phyloP scores from a whole-genome alignment of 192 early-diverging fungal species.

The Podila horticola region DNA sequence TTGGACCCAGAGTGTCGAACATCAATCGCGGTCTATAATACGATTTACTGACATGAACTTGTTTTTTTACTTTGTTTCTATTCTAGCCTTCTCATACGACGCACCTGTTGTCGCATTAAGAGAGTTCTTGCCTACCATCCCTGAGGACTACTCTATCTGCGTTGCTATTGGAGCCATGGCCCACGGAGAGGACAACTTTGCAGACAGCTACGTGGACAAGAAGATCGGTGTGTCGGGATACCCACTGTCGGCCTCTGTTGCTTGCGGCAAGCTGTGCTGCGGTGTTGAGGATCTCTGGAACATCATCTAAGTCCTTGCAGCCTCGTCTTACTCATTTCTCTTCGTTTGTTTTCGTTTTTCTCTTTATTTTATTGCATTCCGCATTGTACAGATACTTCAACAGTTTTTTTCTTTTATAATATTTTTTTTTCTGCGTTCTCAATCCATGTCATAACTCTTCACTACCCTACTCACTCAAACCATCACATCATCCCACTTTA shows the following conservation, averaged over 20 bases:
- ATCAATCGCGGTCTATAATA: not conserved
- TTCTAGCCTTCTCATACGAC: slow-evolving; percentile 84
- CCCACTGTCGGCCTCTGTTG: slow-evolving; percentile 95
- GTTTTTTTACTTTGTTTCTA: not conserved
- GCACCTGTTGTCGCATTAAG: slow-evolving; percentile 84
- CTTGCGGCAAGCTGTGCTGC: slow-evolving; percentile 93
- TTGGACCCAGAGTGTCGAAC: not conserved
- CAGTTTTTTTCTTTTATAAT: slow-evolving; percentile 5
- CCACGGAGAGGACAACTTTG: slow-evolving; percentile 95
- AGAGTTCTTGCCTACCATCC: slow-evolving; percentile 86
- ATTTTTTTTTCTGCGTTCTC: slow-evolving; percentile 10
- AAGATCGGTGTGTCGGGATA: slow-evolving; percentile 98
- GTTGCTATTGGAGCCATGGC: slow-evolving; percentile 97
- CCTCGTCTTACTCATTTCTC: not conserved
- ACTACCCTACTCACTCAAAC: not conserved
- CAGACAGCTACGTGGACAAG: slow-evolving; percentile 94
- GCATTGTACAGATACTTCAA: slow-evolving; percentile 10
- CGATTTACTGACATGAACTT: not conserved
- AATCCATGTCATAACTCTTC: slow-evolving; percentile 21
- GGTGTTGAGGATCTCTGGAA: slow-evolving; percentile 93
- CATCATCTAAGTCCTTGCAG: too few species aligned
- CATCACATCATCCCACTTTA: not conserved
- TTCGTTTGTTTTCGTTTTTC: slow-evolving; percentile 6
- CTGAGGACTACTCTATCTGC: slow-evolving; percentile 82
- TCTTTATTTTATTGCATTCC: slow-evolving; percentile 12